A percentile compares a stretch with the other conserved stretches of the same genome.
Conservation (phyloP, 768 basidiomycete genomes). For the Naganishia kalamii region DNA sequence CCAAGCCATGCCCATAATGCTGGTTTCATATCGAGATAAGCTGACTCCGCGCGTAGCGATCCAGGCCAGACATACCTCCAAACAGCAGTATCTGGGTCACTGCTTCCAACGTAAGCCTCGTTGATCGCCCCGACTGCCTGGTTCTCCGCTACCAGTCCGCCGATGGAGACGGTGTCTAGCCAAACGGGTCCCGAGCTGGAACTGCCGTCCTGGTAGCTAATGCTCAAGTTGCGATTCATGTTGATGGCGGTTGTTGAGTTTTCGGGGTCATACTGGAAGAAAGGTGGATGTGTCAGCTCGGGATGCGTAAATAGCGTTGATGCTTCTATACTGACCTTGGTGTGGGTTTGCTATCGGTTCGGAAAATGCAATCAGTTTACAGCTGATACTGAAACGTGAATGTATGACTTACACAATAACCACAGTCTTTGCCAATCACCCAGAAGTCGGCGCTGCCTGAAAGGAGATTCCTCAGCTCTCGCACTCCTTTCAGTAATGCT, state of each 20-base stretch:
- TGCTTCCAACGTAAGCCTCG: background rate
- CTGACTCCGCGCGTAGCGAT: background rate
- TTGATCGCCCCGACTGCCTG: conserved; percentile 9
- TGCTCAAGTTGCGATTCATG: conserved; percentile 1
- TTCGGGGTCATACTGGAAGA: conserved; percentile 1
- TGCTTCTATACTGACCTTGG: background rate
- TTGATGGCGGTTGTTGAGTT: conserved; percentile 3
- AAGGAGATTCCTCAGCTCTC: no score
- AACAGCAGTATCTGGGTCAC: background rate
- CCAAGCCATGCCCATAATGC: conserved; percentile 23
- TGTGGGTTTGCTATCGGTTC: background rate
- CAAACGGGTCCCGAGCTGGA: background rate
- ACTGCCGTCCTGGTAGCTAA: conserved; percentile 9
- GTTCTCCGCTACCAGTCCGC: background rate
- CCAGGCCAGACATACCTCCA: background rate
- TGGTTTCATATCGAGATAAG: background rate
- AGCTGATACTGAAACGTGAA: background rate
- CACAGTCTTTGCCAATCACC: background rate
- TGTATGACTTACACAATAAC: conserved; percentile 10
- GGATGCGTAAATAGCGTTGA: background rate
- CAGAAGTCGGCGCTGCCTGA: conserved; percentile 2
- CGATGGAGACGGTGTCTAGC: conserved; percentile 10
- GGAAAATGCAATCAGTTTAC: no score
- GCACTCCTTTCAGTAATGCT: no score
- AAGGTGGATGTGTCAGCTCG: background rate